phyloP scores from a whole-genome alignment of 2,329 filamentous ascomycete species.

The Aspergillus persii region DNA sequence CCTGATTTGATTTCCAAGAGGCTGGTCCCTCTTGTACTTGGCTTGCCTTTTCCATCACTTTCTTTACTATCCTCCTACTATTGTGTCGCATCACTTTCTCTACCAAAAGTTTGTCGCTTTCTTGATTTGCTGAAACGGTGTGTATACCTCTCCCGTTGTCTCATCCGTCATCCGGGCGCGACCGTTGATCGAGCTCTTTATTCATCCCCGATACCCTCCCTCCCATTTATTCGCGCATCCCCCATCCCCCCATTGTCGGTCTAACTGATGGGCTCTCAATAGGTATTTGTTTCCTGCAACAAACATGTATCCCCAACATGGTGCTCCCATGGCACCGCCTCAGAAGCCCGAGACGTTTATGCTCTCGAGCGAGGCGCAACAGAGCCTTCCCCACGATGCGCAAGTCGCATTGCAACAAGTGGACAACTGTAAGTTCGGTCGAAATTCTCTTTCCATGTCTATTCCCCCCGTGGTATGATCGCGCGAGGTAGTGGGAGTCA shows the following conservation, averaged over 20 bases:
- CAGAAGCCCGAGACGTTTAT: constrained; percentile 99
- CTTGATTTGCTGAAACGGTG: constrained; percentile 19
- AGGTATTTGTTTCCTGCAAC: constrained; percentile 11
- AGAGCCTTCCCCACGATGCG: constrained; percentile 91
- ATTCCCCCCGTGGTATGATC: background rate
- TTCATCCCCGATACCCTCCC: background rate
- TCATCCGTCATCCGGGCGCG: background rate
- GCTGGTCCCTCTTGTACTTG: constrained; percentile 37
- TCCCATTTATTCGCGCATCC: constrained; percentile 7
- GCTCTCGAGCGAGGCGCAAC: constrained; percentile 94
- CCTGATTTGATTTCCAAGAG: constrained; percentile 26
- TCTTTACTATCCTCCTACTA: constrained; percentile 15
- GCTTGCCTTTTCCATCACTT: constrained; percentile 17
- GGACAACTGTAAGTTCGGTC: constrained; percentile 73
- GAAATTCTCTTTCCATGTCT: background rate
- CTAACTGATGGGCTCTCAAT: constrained; percentile 18
- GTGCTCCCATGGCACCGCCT: constrained; percentile 79
- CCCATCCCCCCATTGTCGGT: constrained; percentile 17
- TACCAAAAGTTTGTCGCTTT: constrained; percentile 5
- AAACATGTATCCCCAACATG: constrained; percentile 75
- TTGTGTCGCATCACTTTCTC: constrained; percentile 6
- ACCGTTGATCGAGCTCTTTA: background rate
- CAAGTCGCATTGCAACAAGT: constrained; percentile 97
- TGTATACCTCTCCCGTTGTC: constrained; percentile 6
- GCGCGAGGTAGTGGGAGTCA: background rate